These are phyloP conservation scores for Claviceps maximensis DNA, from an alignment of 2,329 filamentous ascomycete species.

Conservation along the genomic window DNA sequence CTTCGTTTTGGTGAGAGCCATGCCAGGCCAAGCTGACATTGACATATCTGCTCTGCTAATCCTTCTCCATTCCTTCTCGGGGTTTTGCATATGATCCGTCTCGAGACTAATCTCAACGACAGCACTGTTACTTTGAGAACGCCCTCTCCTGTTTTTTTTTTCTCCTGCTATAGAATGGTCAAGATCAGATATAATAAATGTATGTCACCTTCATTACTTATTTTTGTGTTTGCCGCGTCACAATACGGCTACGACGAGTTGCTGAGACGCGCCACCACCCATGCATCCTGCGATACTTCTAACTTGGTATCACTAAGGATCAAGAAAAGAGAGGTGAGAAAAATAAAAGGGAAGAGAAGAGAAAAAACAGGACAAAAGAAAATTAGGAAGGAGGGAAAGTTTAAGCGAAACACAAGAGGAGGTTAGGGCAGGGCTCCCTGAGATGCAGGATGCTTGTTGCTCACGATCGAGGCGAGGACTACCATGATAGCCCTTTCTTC, in stretches of 20 bases:
- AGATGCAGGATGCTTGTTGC: neutral
- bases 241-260: neutral
- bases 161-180: neutral
- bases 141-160: neutral
- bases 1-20: neutral
- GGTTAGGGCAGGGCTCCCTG: neutral
- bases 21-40: neutral
- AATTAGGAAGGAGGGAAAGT: conserved; percentile 2
- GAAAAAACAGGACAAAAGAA: neutral
- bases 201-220: neutral
- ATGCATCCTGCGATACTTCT: conserved; percentile 9
- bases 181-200: neutral
- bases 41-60: too few species aligned
- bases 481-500: neutral
- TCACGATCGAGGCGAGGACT: neutral
- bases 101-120: neutral
- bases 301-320: conserved; percentile 14
- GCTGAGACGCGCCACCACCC: conserved; percentile 2
- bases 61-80: neutral
- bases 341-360: neutral
- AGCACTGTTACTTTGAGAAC: neutral
- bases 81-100: neutral
- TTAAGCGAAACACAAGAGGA: neutral
- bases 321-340: conserved; percentile 4
- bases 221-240: conserved; percentile 1